Percentiles rank a stretch among this genome's conserved stretches.
phyloP scores from a whole-genome alignment of 2,329 filamentous ascomycete species.

The Claviceps pazoutovae region DNA sequence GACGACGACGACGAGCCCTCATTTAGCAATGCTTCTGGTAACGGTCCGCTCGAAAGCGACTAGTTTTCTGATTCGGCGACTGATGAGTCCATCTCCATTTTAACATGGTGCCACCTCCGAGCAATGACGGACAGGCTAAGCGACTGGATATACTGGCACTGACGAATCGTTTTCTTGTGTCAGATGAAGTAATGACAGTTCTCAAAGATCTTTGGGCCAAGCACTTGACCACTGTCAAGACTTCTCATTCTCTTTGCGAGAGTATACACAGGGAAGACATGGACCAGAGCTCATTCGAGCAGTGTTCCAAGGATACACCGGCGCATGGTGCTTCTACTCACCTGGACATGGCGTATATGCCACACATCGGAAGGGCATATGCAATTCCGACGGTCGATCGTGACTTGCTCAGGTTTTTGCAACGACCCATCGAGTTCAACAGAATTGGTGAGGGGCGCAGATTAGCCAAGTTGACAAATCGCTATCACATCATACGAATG shows the following conservation, averaged over 20 bases:
- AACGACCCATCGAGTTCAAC: slow-evolving; percentile 9
- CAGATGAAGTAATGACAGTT: neutral
- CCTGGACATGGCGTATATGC: slow-evolving; percentile 22
- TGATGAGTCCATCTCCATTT: neutral
- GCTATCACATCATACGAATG: slow-evolving; percentile 30
- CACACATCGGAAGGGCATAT: slow-evolving; percentile 16
- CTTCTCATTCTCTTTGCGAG: no score
- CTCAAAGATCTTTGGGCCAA: neutral
- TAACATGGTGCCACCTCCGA: neutral
- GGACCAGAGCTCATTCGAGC: no score
- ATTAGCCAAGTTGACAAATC: slow-evolving; percentile 6
- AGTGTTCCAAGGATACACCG: neutral
- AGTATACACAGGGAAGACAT: no score
- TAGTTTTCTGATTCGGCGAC: neutral
- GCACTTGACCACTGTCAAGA: no score
- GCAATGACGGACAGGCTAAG: neutral
- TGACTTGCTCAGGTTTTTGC: slow-evolving; percentile 12
- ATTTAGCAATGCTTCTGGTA: neutral
- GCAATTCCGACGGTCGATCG: slow-evolving; percentile 7
- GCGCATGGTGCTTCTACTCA: neutral
- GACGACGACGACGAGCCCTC: neutral
- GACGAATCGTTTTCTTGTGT: neutral
- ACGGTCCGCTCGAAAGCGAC: neutral
- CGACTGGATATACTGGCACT: neutral
- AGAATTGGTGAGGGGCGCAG: neutral